Percentiles rank a stretch among this genome's conserved stretches.
These are phyloP conservation scores for Mucor sp. DNA, from an alignment of 371 early-diverging fungal genomes.

Conservation along the genomic window DNA sequence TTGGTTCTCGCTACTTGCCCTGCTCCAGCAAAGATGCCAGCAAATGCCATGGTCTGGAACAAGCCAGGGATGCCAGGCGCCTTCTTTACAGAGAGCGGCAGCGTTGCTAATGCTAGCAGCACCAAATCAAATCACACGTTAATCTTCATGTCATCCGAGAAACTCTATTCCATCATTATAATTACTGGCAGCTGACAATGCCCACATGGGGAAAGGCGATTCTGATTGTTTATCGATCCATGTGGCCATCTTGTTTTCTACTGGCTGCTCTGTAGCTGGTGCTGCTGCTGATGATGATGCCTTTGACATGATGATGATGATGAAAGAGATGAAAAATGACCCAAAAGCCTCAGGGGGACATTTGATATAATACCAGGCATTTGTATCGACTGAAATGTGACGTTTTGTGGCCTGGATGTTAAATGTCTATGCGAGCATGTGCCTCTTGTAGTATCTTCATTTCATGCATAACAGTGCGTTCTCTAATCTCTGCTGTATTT, in stretches of 20 bases:
- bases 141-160: neutral
- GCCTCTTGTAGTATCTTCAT: neutral
- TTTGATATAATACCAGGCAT: neutral
- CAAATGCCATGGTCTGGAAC: slow-evolving; percentile 44
- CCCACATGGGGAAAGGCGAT: slow-evolving; percentile 48
- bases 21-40: slow-evolving; percentile 48
- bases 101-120: slow-evolving; percentile 31
- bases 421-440: neutral
- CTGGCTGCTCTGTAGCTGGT: neutral
- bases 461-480: neutral
- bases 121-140: neutral
- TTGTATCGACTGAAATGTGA: neutral
- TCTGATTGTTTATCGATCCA: slow-evolving; percentile 45
- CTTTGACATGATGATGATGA: slow-evolving; percentile 14
- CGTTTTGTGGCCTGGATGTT: neutral
- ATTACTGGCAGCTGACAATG: slow-evolving; percentile 43
- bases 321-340: slow-evolving; percentile 1
- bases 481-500: neutral
- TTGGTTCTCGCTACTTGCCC: slow-evolving; percentile 29
- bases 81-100: slow-evolving; percentile 38
- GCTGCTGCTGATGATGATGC: neutral
- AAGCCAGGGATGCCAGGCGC: slow-evolving; percentile 46
- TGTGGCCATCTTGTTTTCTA: slow-evolving; percentile 11
- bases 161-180: neutral
- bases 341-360: slow-evolving; percentile 7